Evolutionary conservation across 2,329 filamentous ascomycete species (phyloP), one percentile per base, ranked within the genome.

Genomic region (Cladosporium cucumerinum): DNA sequence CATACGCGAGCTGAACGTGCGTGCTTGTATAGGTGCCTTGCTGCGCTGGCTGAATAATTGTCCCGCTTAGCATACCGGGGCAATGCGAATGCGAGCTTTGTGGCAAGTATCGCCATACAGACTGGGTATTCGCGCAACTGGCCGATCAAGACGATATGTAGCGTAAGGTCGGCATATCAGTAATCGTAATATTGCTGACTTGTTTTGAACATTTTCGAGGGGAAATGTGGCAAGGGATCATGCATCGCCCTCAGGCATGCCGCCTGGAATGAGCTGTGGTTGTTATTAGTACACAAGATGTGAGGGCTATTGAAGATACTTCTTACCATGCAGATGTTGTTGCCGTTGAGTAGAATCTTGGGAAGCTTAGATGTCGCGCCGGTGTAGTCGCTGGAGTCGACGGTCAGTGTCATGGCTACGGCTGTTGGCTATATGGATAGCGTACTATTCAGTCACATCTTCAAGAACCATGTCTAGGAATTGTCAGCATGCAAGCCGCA

Each of bases 301-400:
- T n/a, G 48, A 10, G 10, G 7, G 7, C 23, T 7, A 36, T 2
- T 7, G 14, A 7, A 10, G 18, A 21, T 11, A 12, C 21, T 6
- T 71, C 84, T 64, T 85, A 97, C 95, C 95, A 99, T 99, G 90
- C 94, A 98, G 69, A 99, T 92, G 75, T 98, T 98, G 82, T 99
- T 99, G 65, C 95, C 95, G 74, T 99, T 99, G 46, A 99, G 82
- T 49, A 99, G 81, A 67, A 99, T 97, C 84, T 98, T 98, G 60
- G 93, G 86, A 48, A 99, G 86, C 78, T 96, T 96, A 54, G 88
- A 91, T 78, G 94, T 89, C 72, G 90, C 87, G 67, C 94, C 94
- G 5, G 89, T 89, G 80, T 96, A 96, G 80, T 99, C 95, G 77
- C 94, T 98, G 69, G 16, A 30, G 28, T 26, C 34, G 55, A 63